Percentiles rank a stretch among this genome's conserved stretches.
phyloP scores from a whole-genome alignment of 371 early-diverging fungal genomes.

The Fennellomyces sp. region DNA sequence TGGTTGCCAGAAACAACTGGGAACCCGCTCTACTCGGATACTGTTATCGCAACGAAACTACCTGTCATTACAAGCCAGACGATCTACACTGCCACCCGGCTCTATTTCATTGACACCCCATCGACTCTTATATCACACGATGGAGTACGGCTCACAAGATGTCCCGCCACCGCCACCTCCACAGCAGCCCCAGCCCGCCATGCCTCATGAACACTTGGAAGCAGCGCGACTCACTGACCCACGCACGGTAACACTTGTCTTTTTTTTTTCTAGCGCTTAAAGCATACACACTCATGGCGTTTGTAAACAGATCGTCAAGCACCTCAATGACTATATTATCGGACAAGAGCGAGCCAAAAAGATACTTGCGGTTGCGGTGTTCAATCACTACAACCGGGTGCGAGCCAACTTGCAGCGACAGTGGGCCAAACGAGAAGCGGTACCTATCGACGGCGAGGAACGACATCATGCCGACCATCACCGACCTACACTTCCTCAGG shows the following conservation, averaged over 20 bases:
- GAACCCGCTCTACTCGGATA: neutral
- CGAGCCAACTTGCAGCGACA: slow-evolving; percentile 52
- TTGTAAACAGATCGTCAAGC: slow-evolving; percentile 62
- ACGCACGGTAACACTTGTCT: slow-evolving; percentile 11
- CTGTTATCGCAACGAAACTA: neutral
- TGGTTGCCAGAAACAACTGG: neutral
- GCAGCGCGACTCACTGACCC: slow-evolving; percentile 13
- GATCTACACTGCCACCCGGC: neutral
- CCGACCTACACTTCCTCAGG: slow-evolving; percentile 19
- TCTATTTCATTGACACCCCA: neutral
- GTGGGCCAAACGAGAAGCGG: neutral
- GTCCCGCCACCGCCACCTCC: neutral
- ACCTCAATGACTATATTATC: slow-evolving; percentile 79
- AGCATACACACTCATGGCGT: neutral
- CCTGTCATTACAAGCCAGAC: neutral
- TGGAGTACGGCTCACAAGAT: slow-evolving; percentile 6
- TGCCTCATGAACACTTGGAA: slow-evolving; percentile 3
- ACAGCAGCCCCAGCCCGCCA: neutral
- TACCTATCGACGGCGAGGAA: neutral
- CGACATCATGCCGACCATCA: slow-evolving; percentile 17
- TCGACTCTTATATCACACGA: neutral
- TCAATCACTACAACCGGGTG: slow-evolving; percentile 79
- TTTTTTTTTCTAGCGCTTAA: neutral
- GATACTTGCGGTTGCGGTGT: slow-evolving; percentile 77
- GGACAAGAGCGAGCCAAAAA: slow-evolving; percentile 82